phyloP scores from a whole-genome alignment of 495 filamentous ascomycete genomes.

The Wilcoxina mikolae region DNA sequence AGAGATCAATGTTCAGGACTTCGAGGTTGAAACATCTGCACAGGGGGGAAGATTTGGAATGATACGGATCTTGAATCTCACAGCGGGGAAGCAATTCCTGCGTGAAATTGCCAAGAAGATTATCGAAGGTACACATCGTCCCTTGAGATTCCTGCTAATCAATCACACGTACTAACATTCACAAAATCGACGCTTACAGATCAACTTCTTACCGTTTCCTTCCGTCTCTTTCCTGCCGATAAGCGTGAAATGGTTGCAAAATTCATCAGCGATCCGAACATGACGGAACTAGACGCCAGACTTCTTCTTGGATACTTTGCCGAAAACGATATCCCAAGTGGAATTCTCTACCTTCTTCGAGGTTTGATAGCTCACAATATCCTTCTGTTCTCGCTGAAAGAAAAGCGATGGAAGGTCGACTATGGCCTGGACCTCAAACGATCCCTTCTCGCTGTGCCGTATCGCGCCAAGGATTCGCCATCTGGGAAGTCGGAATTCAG shows the following conservation, averaged over 20 bases:
- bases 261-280: constrained; percentile 28
- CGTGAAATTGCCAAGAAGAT: no score
- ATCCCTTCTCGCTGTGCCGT: constrained; percentile 52
- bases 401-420: constrained; percentile 53
- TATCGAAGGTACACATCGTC: no score
- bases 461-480: constrained; percentile 52
- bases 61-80: constrained; percentile 32
- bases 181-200: constrained; percentile 10
- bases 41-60: constrained; percentile 33
- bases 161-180: no score
- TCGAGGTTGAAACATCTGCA: constrained; percentile 30
- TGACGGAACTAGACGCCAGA: background rate
- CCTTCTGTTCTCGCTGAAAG: constrained; percentile 38
- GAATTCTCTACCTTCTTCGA: constrained; percentile 39
- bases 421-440: constrained; percentile 44
- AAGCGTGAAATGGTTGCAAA: constrained; percentile 21
- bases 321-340: background rate
- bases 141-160: no score
- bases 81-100: constrained; percentile 18
- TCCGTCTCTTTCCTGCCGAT: constrained; percentile 11
- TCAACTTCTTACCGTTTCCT: constrained; percentile 9
- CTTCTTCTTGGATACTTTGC: no score
- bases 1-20: constrained; percentile 21
- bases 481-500: constrained; percentile 52
- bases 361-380: constrained; percentile 47